Evolutionary conservation across 2,329 filamentous ascomycete genomes (phyloP).

Genomic region (Rosellinia necatrix): DNA sequence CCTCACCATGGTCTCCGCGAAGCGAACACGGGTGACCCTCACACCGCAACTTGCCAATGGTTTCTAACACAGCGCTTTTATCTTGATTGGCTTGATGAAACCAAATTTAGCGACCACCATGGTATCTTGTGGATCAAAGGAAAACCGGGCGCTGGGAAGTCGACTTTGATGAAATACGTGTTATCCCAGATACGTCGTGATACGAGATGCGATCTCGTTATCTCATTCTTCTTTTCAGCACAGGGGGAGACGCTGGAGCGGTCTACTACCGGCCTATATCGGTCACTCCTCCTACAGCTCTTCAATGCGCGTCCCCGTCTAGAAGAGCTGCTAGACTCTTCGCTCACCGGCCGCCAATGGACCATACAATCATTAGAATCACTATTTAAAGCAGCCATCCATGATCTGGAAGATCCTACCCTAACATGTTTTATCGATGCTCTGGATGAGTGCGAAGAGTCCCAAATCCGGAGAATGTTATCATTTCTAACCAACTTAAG

Average conservation of each 20-base stretch:
- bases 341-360: neutral
- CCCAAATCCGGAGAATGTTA: conserved; percentile 49
- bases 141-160: conserved; percentile 49
- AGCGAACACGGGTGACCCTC: conserved; percentile 19
- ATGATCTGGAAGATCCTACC: neutral
- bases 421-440: conserved; percentile 41
- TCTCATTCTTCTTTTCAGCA: conserved; percentile 55
- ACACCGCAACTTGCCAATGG: conserved; percentile 33
- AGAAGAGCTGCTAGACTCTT: conserved; percentile 29
- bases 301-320: conserved; percentile 43
- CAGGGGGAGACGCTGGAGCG: conserved; percentile 50
- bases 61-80: conserved; percentile 35
- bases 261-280: conserved; percentile 53
- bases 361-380: neutral
- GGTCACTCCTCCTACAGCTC: conserved; percentile 54
- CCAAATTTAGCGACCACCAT: conserved; percentile 33
- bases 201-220: conserved; percentile 16
- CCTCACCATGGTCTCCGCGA: conserved; percentile 27
- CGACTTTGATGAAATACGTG: conserved; percentile 49
- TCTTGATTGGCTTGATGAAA: conserved; percentile 39
- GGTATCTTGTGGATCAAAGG: conserved; percentile 52
- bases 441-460: conserved; percentile 53
- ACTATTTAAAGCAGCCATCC: conserved; percentile 14
- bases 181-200: conserved; percentile 3
- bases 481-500: conserved; percentile 47